phyloP scores from a whole-genome alignment of 495 filamentous ascomycete genomes.

The Acidomyces sp. region DNA sequence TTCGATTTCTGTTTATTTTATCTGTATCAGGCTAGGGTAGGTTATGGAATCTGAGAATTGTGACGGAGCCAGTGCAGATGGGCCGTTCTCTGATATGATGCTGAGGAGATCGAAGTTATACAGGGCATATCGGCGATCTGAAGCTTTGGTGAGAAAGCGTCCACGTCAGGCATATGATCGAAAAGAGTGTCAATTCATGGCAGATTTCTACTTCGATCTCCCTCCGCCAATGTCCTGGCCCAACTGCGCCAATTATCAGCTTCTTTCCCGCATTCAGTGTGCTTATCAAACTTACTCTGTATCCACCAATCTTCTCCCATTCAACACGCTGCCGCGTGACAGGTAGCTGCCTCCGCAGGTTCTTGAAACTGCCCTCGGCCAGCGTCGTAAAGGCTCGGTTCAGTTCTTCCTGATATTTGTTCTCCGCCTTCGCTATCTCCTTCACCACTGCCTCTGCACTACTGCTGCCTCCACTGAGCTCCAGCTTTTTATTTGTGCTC shows the following conservation, averaged over 20 bases:
- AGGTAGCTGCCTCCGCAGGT: conserved; percentile 78
- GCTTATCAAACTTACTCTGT: conserved; percentile 43
- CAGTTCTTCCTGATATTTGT: conserved; percentile 89
- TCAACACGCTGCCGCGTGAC: conserved; percentile 97
- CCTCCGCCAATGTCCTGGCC: conserved; percentile 34
- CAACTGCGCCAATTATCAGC: conserved; percentile 19
- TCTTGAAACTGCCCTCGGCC: conserved; percentile 91
- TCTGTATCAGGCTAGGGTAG: too few species aligned
- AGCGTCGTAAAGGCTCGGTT: conserved; percentile 78
- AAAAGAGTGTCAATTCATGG: too few species aligned
- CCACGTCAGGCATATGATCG: too few species aligned
- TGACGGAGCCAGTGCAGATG: too few species aligned
- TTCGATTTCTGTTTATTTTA: too few species aligned
- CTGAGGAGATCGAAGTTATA: too few species aligned
- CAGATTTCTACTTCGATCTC: conserved; percentile 23
- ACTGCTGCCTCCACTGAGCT: conserved; percentile 37
- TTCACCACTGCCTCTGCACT: conserved; percentile 56
- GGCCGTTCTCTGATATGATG: too few species aligned
- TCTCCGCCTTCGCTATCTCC: conserved; percentile 66
- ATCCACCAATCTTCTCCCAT: conserved; percentile 98
- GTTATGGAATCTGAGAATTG: too few species aligned
- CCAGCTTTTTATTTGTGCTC: conserved; percentile 65
- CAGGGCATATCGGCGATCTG: too few species aligned
- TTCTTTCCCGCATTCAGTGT: too few species aligned
- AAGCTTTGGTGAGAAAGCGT: too few species aligned